Percentiles rank a stretch among this genome's conserved stretches.
Evolutionary conservation across 2,329 filamentous ascomycete species (phyloP).

Genomic region (Diplocarpon rosae): DNA sequence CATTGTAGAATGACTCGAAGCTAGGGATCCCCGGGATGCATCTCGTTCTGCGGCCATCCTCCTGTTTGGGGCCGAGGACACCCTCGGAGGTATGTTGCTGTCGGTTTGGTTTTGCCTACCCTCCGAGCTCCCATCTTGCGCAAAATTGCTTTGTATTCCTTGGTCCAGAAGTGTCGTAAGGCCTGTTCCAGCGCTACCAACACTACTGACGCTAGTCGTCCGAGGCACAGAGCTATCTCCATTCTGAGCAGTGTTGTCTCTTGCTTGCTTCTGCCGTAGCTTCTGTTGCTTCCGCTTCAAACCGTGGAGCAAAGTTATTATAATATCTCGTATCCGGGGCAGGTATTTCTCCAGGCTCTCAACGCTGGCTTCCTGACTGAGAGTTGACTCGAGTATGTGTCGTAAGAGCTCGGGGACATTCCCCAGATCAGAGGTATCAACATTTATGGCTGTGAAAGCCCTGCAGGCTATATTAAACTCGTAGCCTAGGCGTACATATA

Average conservation of each 20-base stretch:
- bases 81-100: conserved; percentile 35
- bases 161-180: conserved; percentile 50
- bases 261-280: conserved; percentile 52
- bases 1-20: conserved; percentile 51
- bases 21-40: conserved; percentile 38
- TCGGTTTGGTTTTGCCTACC: conserved; percentile 22
- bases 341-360: conserved; percentile 90
- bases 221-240: conserved; percentile 20
- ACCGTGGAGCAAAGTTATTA: conserved; percentile 92
- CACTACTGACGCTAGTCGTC: conserved; percentile 47
- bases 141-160: conserved; percentile 29
- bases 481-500: conserved; percentile 93
- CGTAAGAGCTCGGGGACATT: conserved; percentile 89
- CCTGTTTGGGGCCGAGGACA: conserved; percentile 26
- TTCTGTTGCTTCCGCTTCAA: conserved; percentile 95
- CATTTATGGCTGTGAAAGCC: conserved; percentile 92
- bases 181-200: conserved; percentile 45
- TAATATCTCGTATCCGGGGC: conserved; percentile 92
- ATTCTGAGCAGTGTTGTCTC: conserved; percentile 31
- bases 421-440: conserved; percentile 86
- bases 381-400: conserved; percentile 84
- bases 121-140: conserved; percentile 12
- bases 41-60: conserved; percentile 33
- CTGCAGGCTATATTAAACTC: conserved; percentile 99
- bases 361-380: conserved; percentile 91